phyloP scores from a whole-genome alignment of 805 yeast species.

The Barnettozyma vustinii region DNA sequence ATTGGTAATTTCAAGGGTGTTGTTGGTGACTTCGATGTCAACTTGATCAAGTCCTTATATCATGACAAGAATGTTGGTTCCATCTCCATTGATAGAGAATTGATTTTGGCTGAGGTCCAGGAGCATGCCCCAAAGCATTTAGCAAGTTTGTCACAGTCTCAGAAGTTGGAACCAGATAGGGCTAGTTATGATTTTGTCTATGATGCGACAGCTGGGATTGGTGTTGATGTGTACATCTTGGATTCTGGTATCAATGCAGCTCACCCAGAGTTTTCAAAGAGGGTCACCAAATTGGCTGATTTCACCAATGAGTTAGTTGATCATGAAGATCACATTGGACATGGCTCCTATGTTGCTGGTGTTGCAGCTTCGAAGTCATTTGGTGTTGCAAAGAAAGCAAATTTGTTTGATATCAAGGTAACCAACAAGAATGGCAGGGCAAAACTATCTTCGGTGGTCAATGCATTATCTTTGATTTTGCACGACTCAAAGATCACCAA shows the following conservation, averaged over 20 bases:
- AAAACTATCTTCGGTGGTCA: conserved; percentile 29
- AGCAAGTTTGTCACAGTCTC: conserved; percentile 34
- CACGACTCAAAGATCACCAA: conserved; percentile 25
- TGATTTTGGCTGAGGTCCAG: conserved; percentile 34
- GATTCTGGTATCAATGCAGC: conserved; percentile 34
- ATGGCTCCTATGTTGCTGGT: conserved; percentile 56
- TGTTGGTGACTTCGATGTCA: conserved; percentile 31
- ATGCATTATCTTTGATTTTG: conserved; percentile 28
- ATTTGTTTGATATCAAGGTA: conserved; percentile 39
- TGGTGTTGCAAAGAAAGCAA: conserved; percentile 47
- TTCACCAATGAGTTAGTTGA: conserved; percentile 33
- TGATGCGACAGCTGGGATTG: conserved; percentile 38
- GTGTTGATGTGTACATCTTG: conserved; percentile 33
- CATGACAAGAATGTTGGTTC: conserved; percentile 32
- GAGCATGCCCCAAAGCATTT: conserved; percentile 39
- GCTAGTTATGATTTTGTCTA: conserved; percentile 32
- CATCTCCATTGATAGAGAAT: conserved; percentile 32
- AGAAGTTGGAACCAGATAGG: conserved; percentile 22
- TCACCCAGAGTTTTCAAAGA: conserved; percentile 40
- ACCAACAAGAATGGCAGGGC: conserved; percentile 34
- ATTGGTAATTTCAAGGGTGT: conserved; percentile 32
- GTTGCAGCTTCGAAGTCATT: conserved; percentile 43
- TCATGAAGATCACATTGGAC: conserved; percentile 37
- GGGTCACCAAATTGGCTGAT: conserved; percentile 39
- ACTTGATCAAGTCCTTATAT: conserved; percentile 27